These are phyloP conservation scores for Acorus gramineus DNA, from an alignment of 106 monocot species.

Conservation along the genomic window DNA sequence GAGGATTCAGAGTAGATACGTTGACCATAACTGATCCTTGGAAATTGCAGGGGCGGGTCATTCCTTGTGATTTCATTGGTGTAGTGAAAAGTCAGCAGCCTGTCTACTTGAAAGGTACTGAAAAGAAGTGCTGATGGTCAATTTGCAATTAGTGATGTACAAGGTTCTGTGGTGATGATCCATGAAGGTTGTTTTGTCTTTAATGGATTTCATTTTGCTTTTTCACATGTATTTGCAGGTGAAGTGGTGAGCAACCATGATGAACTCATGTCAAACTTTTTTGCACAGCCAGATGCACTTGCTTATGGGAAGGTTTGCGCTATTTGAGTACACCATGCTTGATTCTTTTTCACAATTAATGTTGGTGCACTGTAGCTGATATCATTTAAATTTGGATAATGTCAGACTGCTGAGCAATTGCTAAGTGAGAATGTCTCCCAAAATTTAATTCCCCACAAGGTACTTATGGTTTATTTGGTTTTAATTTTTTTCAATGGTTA, in stretches of 20 bases:
- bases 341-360: background rate
- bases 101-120: conserved; percentile 66
- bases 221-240: conserved; percentile 30
- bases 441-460: conserved; percentile 95
- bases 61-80: conserved; percentile 99
- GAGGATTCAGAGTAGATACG: background rate
- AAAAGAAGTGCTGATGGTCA: background rate
- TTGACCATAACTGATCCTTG: background rate
- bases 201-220: background rate
- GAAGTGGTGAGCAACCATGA: conserved; percentile 92
- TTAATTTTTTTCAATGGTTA: background rate
- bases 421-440: conserved; percentile 45
- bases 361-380: background rate
- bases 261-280: conserved; percentile 98
- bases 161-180: too few species aligned
- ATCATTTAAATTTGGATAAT: conserved; percentile 2
- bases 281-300: conserved; percentile 99
- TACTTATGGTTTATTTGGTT: conserved; percentile 10
- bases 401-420: conserved; percentile 68
- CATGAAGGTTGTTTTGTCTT: background rate
- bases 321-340: background rate
- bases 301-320: conserved; percentile 88
- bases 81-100: conserved; percentile 78
- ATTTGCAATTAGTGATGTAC: too few species aligned
- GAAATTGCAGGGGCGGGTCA: conserved; percentile 72